Evolutionary conservation across 441 rosid species (phyloP), one percentile per base, ranked within the genome.

Genomic region (Hypseocharis bilobata): DNA sequence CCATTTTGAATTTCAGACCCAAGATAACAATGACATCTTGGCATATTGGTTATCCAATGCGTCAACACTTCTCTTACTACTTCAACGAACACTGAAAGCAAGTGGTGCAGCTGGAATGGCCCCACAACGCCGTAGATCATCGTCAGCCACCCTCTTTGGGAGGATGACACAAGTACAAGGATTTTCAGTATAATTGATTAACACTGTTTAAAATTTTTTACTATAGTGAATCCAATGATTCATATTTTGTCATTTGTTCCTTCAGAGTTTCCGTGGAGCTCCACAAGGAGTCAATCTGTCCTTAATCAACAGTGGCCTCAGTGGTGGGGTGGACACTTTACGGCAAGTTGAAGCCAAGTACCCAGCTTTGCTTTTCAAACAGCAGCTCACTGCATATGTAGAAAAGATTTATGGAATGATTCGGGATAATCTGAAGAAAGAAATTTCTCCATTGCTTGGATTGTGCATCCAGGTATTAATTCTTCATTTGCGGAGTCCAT

Each of bases 351-450:
- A 94, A 75, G 99, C 99, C 34, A 94, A 94, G 76, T 94, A 94
- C 76, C 99, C 99, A 1, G 99, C 99, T 75, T 74, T 94, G 83
- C 92, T 94, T 71, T 94, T 94, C 79, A 94, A 94, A 74, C 99
- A 94, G 82, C 99, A 94, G 76, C 94, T 94, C 66, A 91, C 98
- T 13, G 99, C 99, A 45, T 94, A 91, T 71, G 98, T 94, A 6
- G 99, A 94, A 73, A 94, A 94, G 82, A 91, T 94, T 68, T 94
- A 94, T 20, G 99, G 99, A 67, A 94, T 94, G 98, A 91, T 94
- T 78, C 81, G 99, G n/a, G 99, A 94, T 75, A 94, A 91, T 80
- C 82, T 94, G 73, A 94, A 94, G 89, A 94, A 94, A 76, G 96
- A 94, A 80, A 94, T 94, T 64, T 94, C 99, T 70, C 99, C 99